Conservation (phyloP, 495 filamentous ascomycete species). For the Clohesyomyces aquaticus region DNA sequence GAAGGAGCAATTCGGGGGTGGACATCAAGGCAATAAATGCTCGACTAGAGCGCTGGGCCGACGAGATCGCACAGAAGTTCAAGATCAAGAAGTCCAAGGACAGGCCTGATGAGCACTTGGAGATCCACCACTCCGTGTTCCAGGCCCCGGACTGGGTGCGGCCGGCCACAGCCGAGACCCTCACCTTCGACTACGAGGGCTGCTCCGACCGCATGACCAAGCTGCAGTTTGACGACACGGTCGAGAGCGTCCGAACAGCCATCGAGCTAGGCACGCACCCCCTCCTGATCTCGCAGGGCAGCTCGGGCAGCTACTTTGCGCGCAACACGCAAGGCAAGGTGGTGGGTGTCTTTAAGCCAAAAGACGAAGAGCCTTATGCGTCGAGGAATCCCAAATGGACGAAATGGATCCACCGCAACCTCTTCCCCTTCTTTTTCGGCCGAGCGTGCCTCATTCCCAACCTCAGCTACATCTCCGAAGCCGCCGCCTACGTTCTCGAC, state of each 20-base stretch:
- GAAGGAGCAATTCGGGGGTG: conserved; percentile 82
- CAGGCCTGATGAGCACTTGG: conserved; percentile 78
- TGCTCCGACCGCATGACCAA: conserved; percentile 66
- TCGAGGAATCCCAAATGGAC: conserved; percentile 52
- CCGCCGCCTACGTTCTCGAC: conserved; percentile 93
- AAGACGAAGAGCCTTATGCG: conserved; percentile 96
- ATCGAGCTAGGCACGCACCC: conserved; percentile 94
- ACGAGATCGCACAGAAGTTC: conserved; percentile 97
- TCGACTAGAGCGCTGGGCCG: conserved; percentile 92
- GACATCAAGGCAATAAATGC: conserved; percentile 99
- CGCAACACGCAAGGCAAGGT: conserved; percentile 88
- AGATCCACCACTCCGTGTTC: conserved; percentile 97
- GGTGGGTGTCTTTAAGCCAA: conserved; percentile 97
- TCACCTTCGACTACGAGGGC: conserved; percentile 59
- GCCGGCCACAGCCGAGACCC: conserved; percentile 73
- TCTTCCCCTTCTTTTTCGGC: conserved; percentile 97
- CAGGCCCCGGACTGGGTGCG: conserved; percentile 83
- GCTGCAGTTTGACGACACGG: conserved; percentile 79
- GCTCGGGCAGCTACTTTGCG: conserved; percentile 97
- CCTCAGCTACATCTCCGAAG: conserved; percentile 98
- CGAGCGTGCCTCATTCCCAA: conserved; percentile 97
- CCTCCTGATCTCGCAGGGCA: conserved; percentile 93
- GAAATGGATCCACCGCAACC: conserved; percentile 53
- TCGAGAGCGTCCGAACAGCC: conserved; percentile 86
- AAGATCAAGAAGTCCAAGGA: conserved; percentile 60